Evolutionary conservation across 805 yeast genomes (phyloP).

Genomic region (Starmerella apicola): DNA sequence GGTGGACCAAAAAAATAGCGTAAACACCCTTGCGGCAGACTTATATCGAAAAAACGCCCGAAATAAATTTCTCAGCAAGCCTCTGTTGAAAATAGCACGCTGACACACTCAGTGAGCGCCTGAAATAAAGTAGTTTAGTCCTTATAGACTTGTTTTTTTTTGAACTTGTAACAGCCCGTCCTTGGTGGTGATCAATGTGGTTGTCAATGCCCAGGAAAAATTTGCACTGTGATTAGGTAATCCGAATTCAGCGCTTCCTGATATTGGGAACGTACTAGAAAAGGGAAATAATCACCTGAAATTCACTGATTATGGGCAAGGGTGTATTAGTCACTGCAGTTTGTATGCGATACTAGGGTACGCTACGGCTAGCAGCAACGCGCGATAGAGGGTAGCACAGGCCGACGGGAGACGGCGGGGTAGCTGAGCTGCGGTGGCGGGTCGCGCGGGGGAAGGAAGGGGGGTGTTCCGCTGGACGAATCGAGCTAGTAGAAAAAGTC

Average conservation of each 20-base stretch:
- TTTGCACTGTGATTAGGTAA: slow-evolving; percentile 3
- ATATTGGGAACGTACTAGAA: no score
- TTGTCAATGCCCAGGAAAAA: slow-evolving; percentile 1
- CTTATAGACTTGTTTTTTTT: background rate
- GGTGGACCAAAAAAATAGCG: no score
- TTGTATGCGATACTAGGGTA: no score
- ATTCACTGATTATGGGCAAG: background rate
- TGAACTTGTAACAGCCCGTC: background rate
- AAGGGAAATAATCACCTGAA: background rate
- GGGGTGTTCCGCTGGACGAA: no score
- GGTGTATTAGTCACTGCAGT: no score
- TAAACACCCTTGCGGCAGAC: no score
- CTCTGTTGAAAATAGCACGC: background rate
- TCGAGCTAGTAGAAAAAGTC: no score
- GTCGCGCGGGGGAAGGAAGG: no score
- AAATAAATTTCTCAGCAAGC: background rate
- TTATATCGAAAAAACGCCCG: background rate
- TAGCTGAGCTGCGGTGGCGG: no score
- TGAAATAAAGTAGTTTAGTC: background rate
- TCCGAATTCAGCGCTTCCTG: background rate
- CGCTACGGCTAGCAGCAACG: no score
- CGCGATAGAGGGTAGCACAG: no score
- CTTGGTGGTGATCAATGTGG: background rate
- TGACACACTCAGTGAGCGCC: background rate
- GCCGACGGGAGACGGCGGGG: no score